Base-by-base conservation (phyloP, 257 asterid genomes). In the Solanum etuberosum region DNA sequence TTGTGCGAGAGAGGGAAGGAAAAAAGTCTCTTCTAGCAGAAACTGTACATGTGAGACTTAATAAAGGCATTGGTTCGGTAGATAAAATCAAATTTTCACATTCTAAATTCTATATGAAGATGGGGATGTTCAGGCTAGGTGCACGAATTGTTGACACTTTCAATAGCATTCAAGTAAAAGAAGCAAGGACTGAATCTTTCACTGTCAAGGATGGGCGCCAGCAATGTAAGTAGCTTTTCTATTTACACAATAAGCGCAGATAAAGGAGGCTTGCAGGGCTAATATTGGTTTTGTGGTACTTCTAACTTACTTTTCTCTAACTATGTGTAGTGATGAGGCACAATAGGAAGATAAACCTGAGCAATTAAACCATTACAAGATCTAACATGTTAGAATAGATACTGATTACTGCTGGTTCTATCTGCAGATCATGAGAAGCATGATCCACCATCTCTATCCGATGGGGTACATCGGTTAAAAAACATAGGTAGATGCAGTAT, bases 351-450 rank as follows among this genome's bases (percentile, higher is more conserved):
- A 80, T 80, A 84, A 83, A 63, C 37, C 29, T 5, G 37, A 63
- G 38, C 42, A 38, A 84, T 38, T 61, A 38, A 20, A 61, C 57
- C 10, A 5, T 65, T 61, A 84, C 77, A 46, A 1, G 42, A 40
- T 84, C 21, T 84, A 25, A 65, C 18, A 13, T 34, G 7, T 83
- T 83, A 65, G 48, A 13, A 14, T 59, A 13, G 67, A 59, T 37
- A 13, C 61, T 74, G 35, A 40, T 84, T 65, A 9, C 78, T 25
- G 18, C 16, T 10, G 12, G 68, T 85, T 27, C 72, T 83, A 51
- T 90, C 61, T 92, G 86, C 91, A 95, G 98, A 88, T 90, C 27
- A 65, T 85, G 88, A 14, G 87, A 93, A 94, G 90, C 91, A 71
- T 13, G 63, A 88, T 31, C 87, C 67, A 29, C 98, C 97, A 20